Conservation (phyloP, 257 asterid species). For the Pogostemon cablin region DNA sequence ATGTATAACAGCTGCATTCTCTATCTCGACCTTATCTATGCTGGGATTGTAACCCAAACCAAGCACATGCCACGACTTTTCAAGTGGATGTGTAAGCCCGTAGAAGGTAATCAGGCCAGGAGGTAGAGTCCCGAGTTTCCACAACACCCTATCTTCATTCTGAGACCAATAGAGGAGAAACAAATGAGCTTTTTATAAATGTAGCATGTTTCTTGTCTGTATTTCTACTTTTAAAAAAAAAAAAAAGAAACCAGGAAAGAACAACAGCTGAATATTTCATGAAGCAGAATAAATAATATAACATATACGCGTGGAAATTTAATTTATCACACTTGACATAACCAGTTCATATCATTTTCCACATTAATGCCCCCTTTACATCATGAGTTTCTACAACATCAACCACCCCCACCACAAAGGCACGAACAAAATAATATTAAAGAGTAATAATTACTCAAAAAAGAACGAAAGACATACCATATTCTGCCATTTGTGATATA, state of each 20-base stretch:
- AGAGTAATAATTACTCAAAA: constrained; percentile 11
- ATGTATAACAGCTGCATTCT: constrained; percentile 93
- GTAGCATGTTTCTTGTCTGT: neutral
- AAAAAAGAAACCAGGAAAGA: neutral
- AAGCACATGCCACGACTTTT: constrained; percentile 97
- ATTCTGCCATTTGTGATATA: constrained; percentile 98
- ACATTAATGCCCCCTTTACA: neutral
- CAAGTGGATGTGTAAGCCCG: constrained; percentile 89
- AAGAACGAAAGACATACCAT: constrained; percentile 56
- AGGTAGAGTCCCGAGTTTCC: constrained; percentile 99
- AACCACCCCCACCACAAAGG: neutral
- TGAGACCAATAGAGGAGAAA: constrained; percentile 35
- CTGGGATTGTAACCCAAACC: constrained; percentile 97
- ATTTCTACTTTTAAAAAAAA: neutral
- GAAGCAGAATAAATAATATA: neutral
- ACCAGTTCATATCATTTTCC: constrained; percentile 6
- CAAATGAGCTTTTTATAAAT: constrained; percentile 1
- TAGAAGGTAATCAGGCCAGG: constrained; percentile 95
- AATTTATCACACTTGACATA: neutral
- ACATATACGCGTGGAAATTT: neutral
- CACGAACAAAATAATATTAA: neutral
- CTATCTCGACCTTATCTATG: constrained; percentile 74
- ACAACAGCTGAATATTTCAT: neutral
- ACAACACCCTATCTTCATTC: constrained; percentile 91
- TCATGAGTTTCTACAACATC: neutral